phyloP scores from a whole-genome alignment of 1,284 basidiomycete species.

The Anthracocystis walkeri region DNA sequence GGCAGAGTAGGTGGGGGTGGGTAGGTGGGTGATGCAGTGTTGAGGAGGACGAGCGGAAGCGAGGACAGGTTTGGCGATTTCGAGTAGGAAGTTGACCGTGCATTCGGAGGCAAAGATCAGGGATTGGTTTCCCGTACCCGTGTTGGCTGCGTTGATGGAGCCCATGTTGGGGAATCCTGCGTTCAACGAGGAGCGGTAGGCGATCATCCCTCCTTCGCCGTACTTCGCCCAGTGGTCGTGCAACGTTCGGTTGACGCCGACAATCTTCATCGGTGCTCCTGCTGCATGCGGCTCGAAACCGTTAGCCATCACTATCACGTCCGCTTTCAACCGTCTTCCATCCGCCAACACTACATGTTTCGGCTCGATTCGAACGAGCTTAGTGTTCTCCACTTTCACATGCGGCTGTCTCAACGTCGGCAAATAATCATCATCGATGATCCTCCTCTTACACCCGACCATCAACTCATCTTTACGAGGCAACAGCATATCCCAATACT shows the following conservation, averaged over 20 bases:
- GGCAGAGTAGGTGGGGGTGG: slow-evolving; percentile 25
- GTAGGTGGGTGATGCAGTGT: slow-evolving; percentile 53
- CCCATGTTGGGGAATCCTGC: slow-evolving; percentile 66
- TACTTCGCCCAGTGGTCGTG: slow-evolving; percentile 60
- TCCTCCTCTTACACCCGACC: slow-evolving; percentile 64
- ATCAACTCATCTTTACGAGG: slow-evolving; percentile 58
- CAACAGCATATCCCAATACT: slow-evolving; percentile 64
- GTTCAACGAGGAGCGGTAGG: slow-evolving; percentile 61
- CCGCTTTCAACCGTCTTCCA: slow-evolving; percentile 61
- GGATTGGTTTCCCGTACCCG: slow-evolving; percentile 64
- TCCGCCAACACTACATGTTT: slow-evolving; percentile 59
- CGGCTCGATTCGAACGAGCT: slow-evolving; percentile 59
- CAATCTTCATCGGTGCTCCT: slow-evolving; percentile 61
- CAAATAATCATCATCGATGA: slow-evolving; percentile 64
- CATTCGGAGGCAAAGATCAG: slow-evolving; percentile 64
- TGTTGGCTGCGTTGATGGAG: slow-evolving; percentile 61
- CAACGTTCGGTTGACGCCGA: slow-evolving; percentile 50
- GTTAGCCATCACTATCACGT: slow-evolving; percentile 68
- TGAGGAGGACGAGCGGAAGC: slow-evolving; percentile 35
- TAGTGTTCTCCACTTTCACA: slow-evolving; percentile 53
- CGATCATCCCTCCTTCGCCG: slow-evolving; percentile 57
- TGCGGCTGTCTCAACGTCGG: slow-evolving; percentile 56
- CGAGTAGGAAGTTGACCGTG: slow-evolving; percentile 54
- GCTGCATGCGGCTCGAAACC: slow-evolving; percentile 57
- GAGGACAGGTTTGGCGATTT: slow-evolving; percentile 55